Conservation (phyloP, 163 green algal species). For the Botryococcus braunii region DNA sequence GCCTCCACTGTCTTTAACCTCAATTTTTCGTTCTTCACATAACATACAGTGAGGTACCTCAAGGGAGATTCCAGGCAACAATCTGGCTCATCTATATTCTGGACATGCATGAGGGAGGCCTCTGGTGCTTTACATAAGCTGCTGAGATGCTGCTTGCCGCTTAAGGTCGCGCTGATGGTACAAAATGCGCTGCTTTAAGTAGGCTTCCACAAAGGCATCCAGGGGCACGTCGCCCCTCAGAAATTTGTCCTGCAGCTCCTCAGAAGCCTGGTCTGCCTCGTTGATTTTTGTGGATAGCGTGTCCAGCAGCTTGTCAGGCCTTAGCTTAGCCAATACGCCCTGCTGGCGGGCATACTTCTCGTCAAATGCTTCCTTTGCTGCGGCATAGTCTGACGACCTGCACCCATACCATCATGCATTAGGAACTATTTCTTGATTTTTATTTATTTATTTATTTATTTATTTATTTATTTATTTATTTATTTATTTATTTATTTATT, state of each 20-base stretch:
- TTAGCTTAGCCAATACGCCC: conserved; percentile 37
- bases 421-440: background rate
- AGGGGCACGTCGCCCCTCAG: conserved; percentile 23
- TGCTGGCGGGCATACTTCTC: conserved; percentile 45
- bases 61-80: too few species aligned
- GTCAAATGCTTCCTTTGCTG: conserved; percentile 51
- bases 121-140: too few species aligned
- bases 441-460: background rate
- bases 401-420: background rate
- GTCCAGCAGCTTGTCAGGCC: conserved; percentile 20
- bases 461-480: background rate
- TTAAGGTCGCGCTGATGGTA: conserved; percentile 58
- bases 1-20: too few species aligned
- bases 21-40: too few species aligned
- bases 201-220: conserved; percentile 55
- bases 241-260: conserved; percentile 24
- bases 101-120: too few species aligned
- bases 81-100: too few species aligned
- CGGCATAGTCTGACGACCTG: conserved; percentile 56
- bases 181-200: conserved; percentile 33
- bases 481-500: background rate
- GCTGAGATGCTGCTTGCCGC: conserved; percentile 46
- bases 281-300: conserved; percentile 16
- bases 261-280: conserved; percentile 34
- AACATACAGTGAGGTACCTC: too few species aligned